Base-by-base conservation (phyloP, 352 stramenopile species). In the Stramenopiles sp. region DNA sequence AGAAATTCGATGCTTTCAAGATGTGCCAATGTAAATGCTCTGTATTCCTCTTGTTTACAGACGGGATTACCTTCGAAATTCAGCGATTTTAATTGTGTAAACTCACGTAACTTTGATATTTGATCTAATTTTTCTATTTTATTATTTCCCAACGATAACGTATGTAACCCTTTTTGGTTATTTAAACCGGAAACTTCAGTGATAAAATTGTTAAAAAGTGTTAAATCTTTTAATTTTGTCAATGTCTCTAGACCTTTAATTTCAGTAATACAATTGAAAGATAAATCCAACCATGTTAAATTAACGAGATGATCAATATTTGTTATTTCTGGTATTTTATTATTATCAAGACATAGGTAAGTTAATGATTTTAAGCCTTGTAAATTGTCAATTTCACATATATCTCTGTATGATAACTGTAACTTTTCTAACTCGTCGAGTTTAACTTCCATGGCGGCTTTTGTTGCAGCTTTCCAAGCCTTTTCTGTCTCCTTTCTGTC, bases 281-380 rank as follows among this genome's bases (percentile, higher is more conserved):
- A 94, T 6, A 97, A 81, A 83, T 97, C 93, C 63, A 97, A 88
- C 92, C 92, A 97, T 78, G 90, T 87, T 43, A 97, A 85, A 38
- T 93, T 88, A 33, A 90, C 87, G 30, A 95, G 83, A 81, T 94
- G 90, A 0, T 76, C 81, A 33, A 95, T 90, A 31, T 91, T 90
- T 30, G 91, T 84, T 79, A 97, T 96, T 78, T 91, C 87, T 78
- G 94, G 85, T 78, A 97, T 93, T 73, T 95, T 88, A 74, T 97
- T 97, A 86, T 97, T 97, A 82, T 97, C 93, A 20, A 97, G 86
- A 83, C 93, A 94, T 27, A 97, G 86, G 81, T 91, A 95, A 0
- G 90, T 89, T 32, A 97, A 84, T 43, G 88, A 84, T 6, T 89
- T 86, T 82, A 97, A 85, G 30, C 91, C 94, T 80, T 94, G 84